These are phyloP conservation scores for Tylopilus sp. DNA, from an alignment of 768 basidiomycete genomes.

Conservation along the genomic window DNA sequence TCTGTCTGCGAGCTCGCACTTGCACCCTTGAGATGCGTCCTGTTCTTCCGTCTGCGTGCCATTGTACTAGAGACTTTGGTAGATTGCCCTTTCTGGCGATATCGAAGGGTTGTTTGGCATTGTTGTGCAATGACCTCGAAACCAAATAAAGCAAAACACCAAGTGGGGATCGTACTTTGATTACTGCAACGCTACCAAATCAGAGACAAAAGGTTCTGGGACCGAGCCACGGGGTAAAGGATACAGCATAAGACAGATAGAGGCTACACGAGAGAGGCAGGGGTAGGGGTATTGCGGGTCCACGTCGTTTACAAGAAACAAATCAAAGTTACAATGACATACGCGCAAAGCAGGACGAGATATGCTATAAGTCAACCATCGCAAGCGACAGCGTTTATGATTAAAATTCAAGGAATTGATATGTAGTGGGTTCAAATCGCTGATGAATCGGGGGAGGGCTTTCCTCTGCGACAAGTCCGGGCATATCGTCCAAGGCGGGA, in stretches of 20 bases:
- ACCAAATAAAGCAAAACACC: background rate
- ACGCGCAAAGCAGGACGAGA: constrained; percentile 5
- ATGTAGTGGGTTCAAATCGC: constrained; percentile 62
- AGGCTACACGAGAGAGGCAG: constrained; percentile 26
- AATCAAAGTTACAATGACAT: constrained; percentile 5
- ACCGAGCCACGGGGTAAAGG: constrained; percentile 9
- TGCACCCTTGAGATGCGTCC: constrained; percentile 73
- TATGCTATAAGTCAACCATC: constrained; percentile 28
- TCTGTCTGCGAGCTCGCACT: constrained; percentile 33
- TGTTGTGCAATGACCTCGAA: constrained; percentile 17
- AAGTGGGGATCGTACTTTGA: background rate
- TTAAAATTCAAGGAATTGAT: constrained; percentile 77
- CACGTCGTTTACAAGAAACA: background rate
- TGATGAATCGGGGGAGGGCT: constrained; percentile 54
- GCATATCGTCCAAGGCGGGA: constrained; percentile 76
- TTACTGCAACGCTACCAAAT: constrained; percentile 10
- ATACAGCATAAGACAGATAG: constrained; percentile 30
- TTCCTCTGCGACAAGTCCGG: constrained; percentile 69
- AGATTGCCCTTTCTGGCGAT: constrained; percentile 22
- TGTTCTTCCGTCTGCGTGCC: constrained; percentile 74
- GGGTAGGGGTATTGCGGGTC: constrained; percentile 10
- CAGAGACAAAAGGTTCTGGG: constrained; percentile 9
- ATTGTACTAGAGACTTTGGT: constrained; percentile 8
- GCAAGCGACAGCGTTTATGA: constrained; percentile 10
- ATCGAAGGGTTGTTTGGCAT: constrained; percentile 18